phyloP scores from a whole-genome alignment of 2,329 filamentous ascomycete genomes.

The Bipolaris zeicola region DNA sequence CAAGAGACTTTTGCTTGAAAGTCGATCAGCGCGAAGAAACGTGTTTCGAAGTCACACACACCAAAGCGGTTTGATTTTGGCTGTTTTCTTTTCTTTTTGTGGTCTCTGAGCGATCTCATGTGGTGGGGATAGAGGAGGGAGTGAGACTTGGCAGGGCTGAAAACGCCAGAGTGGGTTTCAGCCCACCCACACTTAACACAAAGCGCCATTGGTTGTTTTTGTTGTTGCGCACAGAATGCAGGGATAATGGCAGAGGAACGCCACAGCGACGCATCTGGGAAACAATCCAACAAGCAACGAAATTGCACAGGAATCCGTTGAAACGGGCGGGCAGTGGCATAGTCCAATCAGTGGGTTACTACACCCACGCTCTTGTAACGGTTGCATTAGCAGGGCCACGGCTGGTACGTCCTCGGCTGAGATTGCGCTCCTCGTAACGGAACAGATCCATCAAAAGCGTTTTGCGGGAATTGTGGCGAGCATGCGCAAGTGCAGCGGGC shows the following conservation, averaged over 20 bases:
- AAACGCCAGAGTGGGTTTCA: not conserved
- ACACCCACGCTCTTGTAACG: not conserved
- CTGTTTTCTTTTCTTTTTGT: not conserved
- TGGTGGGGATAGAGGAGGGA: not conserved
- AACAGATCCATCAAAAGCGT: not conserved
- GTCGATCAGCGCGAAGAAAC: not conserved
- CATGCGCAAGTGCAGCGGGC: not conserved
- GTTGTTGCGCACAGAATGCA: not conserved
- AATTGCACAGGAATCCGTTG: not conserved
- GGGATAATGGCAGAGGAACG: not conserved
- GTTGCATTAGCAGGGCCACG: not conserved
- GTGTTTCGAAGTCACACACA: not conserved
- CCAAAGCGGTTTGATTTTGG: too few species aligned
- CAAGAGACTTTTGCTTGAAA: not conserved
- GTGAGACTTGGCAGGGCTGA: not conserved
- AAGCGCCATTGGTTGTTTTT: not conserved
- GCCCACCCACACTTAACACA: not conserved
- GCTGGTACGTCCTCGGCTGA: not conserved
- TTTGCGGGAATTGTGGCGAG: not conserved
- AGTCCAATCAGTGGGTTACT: not conserved
- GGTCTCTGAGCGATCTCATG: not conserved
- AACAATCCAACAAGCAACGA: slow-evolving; percentile 33
- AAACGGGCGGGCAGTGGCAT: not conserved
- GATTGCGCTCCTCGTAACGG: not conserved
- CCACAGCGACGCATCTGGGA: slow-evolving; percentile 15